Percentiles rank a stretch among this genome's conserved stretches.
Evolutionary conservation across 768 basidiomycete species (phyloP).

Genomic region (Leccinum imitatum): DNA sequence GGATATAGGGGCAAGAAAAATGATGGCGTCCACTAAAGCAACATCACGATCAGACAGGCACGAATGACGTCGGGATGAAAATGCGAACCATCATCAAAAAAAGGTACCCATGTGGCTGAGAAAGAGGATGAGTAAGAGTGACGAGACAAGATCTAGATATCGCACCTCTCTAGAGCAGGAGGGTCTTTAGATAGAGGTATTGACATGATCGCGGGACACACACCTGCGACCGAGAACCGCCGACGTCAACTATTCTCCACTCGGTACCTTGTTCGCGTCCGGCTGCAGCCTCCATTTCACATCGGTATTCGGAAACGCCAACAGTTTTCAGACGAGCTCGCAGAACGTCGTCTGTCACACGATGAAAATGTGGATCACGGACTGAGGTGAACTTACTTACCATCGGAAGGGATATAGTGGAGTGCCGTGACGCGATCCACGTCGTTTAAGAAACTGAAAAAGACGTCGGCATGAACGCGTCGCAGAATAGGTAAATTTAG

Average conservation of each 20-base stretch:
- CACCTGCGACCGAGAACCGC: slow-evolving; percentile 52
- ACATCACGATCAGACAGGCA: not conserved
- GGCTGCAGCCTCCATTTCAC: slow-evolving; percentile 68
- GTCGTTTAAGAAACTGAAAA: slow-evolving; percentile 47
- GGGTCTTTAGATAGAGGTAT: slow-evolving; percentile 5
- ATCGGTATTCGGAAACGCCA: slow-evolving; percentile 79
- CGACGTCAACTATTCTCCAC: slow-evolving; percentile 56
- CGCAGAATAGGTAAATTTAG: not conserved
- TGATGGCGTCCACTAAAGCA: slow-evolving; percentile 43
- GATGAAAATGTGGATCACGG: slow-evolving; percentile 7
- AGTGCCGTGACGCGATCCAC: slow-evolving; percentile 46
- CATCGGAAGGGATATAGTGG: slow-evolving; percentile 48
- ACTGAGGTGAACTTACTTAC: slow-evolving; percentile 23
- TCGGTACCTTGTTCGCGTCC: slow-evolving; percentile 51
- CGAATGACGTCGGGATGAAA: not conserved
- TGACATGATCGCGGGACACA: slow-evolving; percentile 15
- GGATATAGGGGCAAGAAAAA: slow-evolving; percentile 59
- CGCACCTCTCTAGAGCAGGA: slow-evolving; percentile 35
- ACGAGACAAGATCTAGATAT: slow-evolving; percentile 6
- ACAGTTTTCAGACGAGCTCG: slow-evolving; percentile 59
- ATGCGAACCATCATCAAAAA: slow-evolving; percentile 49
- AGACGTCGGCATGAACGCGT: not conserved
- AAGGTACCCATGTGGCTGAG: slow-evolving; percentile 52
- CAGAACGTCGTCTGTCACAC: slow-evolving; percentile 46
- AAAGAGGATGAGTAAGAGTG: slow-evolving; percentile 11